These are phyloP conservation scores for thale cress (Arabidopsis thaliana) DNA, from an alignment of 345 rosid genomes.

Conservation along the genomic window DNA sequence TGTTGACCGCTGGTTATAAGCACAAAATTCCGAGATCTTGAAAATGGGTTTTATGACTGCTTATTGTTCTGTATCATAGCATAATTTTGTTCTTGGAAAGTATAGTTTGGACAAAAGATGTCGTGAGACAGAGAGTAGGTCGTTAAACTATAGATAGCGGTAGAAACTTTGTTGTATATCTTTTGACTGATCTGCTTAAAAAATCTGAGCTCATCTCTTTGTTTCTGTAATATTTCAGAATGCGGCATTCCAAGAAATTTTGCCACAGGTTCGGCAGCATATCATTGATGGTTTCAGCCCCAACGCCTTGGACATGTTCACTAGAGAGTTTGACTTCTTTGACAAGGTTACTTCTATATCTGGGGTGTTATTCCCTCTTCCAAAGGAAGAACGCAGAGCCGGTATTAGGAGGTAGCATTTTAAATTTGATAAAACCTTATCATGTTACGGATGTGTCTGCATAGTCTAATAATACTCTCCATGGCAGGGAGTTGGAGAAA, in stretches of 20 bases:
- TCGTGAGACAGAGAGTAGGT: conserved; percentile 20
- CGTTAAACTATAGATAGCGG: conserved; percentile 23
- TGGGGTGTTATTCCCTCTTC: conserved; percentile 74
- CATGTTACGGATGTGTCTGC: conserved; percentile 8
- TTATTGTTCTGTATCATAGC: conserved; percentile 12
- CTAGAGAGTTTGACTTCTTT: conserved; percentile 91
- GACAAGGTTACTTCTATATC: conserved; percentile 96
- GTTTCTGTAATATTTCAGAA: conserved; percentile 59
- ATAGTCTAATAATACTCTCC: conserved; percentile 38
- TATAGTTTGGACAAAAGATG: conserved; percentile 12
- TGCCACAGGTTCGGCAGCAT: conserved; percentile 82
- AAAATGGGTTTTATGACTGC: conserved; percentile 26
- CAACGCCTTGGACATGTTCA: conserved; percentile 79
- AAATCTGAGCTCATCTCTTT: conserved; percentile 18
- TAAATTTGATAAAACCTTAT: conserved; percentile 14
- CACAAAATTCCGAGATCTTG: conserved; percentile 8
- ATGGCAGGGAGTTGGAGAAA: conserved; percentile 86
- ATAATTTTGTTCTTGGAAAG: conserved; percentile 22
- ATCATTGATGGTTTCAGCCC: conserved; percentile 84
- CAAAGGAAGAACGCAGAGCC: conserved; percentile 97
- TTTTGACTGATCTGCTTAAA: background rate
- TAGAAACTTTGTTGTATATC: conserved; percentile 13
- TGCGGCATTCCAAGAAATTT: conserved; percentile 70
- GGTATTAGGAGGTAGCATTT: conserved; percentile 80
- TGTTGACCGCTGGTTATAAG: conserved; percentile 2